A percentile compares a stretch with the other conserved stretches of the same genome.
Evolutionary conservation across 2,329 filamentous ascomycete genomes (phyloP).

Genomic region (Curvularia hawaiiensis): DNA sequence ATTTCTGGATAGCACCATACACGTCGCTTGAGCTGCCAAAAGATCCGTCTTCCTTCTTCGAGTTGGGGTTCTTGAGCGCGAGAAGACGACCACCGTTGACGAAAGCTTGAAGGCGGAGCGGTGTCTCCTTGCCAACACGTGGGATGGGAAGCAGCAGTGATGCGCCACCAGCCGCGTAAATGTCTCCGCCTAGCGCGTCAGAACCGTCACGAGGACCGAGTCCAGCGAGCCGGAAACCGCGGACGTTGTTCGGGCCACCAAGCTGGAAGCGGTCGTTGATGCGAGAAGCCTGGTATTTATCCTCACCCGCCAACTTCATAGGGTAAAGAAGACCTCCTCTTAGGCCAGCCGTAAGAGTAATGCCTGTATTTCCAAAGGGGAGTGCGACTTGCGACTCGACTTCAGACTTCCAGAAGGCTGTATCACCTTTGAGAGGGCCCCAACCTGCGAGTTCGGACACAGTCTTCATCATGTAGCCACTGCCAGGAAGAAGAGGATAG

Average conservation of each 20-base stretch:
- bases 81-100: conserved; percentile 88
- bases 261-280: conserved; percentile 96
- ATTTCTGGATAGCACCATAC: conserved; percentile 61
- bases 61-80: conserved; percentile 65
- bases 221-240: conserved; percentile 88
- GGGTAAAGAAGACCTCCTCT: conserved; percentile 85
- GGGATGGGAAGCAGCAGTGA: conserved; percentile 87
- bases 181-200: conserved; percentile 88
- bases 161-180: conserved; percentile 87
- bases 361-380: conserved; percentile 74
- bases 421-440: conserved; percentile 83
- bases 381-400: conserved; percentile 78
- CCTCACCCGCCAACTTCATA: conserved; percentile 65
- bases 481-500: conserved; percentile 80
- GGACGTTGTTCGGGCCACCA: conserved; percentile 91
- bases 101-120: conserved; percentile 86
- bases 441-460: conserved; percentile 84
- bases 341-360: conserved; percentile 82
- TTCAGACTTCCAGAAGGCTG: conserved; percentile 94
- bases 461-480: conserved; percentile 80
- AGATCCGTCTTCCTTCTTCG: conserved; percentile 46
- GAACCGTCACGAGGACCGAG: conserved; percentile 84
- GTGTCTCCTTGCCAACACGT: conserved; percentile 78
- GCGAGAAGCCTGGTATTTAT: conserved; percentile 69
- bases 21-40: conserved; percentile 58